phyloP scores from a whole-genome alignment of 495 filamentous ascomycete genomes.

The Aspergillus biplanus region DNA sequence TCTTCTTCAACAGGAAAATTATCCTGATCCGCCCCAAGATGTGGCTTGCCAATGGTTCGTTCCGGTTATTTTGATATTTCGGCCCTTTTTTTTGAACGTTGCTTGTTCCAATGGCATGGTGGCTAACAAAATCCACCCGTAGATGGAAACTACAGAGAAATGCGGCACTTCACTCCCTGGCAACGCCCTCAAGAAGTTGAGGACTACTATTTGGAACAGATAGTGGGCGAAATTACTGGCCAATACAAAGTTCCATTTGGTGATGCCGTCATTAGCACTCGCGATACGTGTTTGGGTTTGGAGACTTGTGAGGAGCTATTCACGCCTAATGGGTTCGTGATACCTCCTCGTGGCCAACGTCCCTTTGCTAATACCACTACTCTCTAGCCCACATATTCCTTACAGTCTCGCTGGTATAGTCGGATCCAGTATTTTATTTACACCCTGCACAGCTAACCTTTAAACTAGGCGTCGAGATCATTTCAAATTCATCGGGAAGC shows the following conservation, averaged over 20 bases:
- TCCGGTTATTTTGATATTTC: neutral
- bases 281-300: constrained; percentile 69
- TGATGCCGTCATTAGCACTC: constrained; percentile 73
- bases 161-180: constrained; percentile 70
- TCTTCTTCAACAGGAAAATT: constrained; percentile 69
- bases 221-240: constrained; percentile 64
- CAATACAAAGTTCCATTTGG: constrained; percentile 69
- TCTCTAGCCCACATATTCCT: constrained; percentile 37
- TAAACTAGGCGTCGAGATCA: constrained; percentile 64
- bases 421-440: neutral
- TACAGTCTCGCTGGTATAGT: constrained; percentile 40
- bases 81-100: too few species aligned
- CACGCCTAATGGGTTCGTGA: constrained; percentile 58
- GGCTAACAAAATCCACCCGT: neutral
- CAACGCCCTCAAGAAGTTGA: constrained; percentile 62
- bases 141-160: constrained; percentile 49
- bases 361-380: constrained; percentile 14
- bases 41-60: constrained; percentile 73
- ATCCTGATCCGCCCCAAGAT: constrained; percentile 82
- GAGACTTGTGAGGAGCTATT: constrained; percentile 86
- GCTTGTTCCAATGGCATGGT: too few species aligned
- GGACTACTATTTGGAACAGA: constrained; percentile 71
- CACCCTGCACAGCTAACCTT: constrained; percentile 20
- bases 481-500: constrained; percentile 74
- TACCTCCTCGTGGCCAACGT: neutral